Evolutionary conservation across 352 stramenopile genomes (phyloP).

Genomic region (Globisporangium acanthophoron): DNA sequence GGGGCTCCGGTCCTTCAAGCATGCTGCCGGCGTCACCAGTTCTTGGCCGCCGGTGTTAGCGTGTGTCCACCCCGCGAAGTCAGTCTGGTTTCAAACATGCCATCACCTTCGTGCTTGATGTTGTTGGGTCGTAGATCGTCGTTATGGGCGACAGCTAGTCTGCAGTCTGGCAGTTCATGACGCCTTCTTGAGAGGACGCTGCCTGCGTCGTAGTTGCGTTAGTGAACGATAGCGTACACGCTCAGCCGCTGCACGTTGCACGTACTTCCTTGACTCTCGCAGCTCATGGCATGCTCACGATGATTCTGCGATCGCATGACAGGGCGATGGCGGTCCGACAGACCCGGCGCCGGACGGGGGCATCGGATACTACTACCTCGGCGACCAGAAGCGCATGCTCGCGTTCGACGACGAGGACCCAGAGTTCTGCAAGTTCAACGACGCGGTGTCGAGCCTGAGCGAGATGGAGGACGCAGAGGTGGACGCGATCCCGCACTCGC

Average conservation of each 20-base stretch:
- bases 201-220: too few species aligned
- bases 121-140: too few species aligned
- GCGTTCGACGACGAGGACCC: slow-evolving; percentile 58
- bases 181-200: too few species aligned
- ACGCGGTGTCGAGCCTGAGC: slow-evolving; percentile 51
- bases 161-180: too few species aligned
- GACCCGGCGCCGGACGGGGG: slow-evolving; percentile 65
- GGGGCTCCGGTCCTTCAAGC: slow-evolving; percentile 18
- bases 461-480: slow-evolving; percentile 56
- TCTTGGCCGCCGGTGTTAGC: slow-evolving; percentile 65
- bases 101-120: neutral
- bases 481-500: slow-evolving; percentile 44
- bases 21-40: slow-evolving; percentile 67
- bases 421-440: slow-evolving; percentile 76
- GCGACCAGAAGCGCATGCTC: slow-evolving; percentile 79
- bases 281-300: neutral
- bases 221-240: neutral
- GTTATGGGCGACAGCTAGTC: too few species aligned
- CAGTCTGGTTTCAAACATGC: slow-evolving; percentile 86
- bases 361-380: slow-evolving; percentile 85
- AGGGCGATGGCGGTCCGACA: slow-evolving; percentile 75
- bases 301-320: neutral
- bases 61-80: slow-evolving; percentile 70
- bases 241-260: neutral
- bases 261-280: neutral